These are phyloP conservation scores for Beta lomatogona DNA, from an alignment of 179 eudicot genomes.

Conservation along the genomic window DNA sequence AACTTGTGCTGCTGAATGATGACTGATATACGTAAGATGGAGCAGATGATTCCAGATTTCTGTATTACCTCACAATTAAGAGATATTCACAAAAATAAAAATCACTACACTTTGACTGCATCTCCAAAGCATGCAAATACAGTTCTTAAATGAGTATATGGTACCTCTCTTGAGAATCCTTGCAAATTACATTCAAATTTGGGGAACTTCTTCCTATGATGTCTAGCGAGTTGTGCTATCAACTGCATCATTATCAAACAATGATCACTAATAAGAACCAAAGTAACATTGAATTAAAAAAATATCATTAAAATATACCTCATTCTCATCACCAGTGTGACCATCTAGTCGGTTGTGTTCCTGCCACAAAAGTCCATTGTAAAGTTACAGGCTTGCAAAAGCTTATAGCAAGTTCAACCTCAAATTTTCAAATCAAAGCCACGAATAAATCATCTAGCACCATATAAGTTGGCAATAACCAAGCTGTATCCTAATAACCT, in stretches of 20 bases:
- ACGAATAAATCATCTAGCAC: neutral
- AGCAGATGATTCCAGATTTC: slow-evolving; percentile 62
- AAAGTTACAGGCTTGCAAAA: slow-evolving; percentile 1
- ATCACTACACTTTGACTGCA: neutral
- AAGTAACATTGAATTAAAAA: neutral
- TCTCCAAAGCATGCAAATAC: neutral
- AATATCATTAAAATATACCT: slow-evolving; percentile 33
- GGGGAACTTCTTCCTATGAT: slow-evolving; percentile 70
- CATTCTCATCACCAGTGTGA: slow-evolving; percentile 50
- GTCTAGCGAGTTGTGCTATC: slow-evolving; percentile 56
- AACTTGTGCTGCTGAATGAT: slow-evolving; percentile 39
- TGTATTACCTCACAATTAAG: slow-evolving; percentile 36
- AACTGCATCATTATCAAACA: slow-evolving; percentile 45
- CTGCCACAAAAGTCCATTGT: slow-evolving; percentile 33
- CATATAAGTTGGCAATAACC: neutral
- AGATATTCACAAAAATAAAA: slow-evolving; percentile 1
- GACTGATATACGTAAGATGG: slow-evolving; percentile 55
- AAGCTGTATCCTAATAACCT: neutral
- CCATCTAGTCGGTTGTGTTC: slow-evolving; percentile 61
- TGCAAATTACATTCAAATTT: slow-evolving; percentile 35
- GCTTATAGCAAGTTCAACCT: neutral
- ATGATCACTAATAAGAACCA: slow-evolving; percentile 16
- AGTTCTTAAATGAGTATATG: neutral
- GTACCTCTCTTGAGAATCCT: slow-evolving; percentile 54
- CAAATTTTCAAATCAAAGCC: neutral